Evolutionary conservation across 2,329 filamentous ascomycete genomes (phyloP).

Genomic region (Alternaria ethzedia): DNA sequence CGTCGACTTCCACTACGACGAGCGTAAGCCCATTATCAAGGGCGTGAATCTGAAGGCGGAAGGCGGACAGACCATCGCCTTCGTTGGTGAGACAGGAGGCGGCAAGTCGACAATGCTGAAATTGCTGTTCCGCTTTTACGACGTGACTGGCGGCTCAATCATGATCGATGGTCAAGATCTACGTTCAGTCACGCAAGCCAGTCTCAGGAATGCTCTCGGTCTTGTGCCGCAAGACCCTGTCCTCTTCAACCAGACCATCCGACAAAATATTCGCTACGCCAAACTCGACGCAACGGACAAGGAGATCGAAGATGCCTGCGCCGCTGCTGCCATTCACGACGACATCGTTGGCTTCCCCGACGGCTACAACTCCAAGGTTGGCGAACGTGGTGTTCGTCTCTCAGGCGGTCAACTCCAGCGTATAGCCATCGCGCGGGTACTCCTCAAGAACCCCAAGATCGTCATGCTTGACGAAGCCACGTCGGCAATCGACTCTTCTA

Average conservation of each 20-base stretch:
- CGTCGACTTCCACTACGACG: constrained; percentile 64
- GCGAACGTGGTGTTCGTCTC: constrained; percentile 53
- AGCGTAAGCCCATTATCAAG: constrained; percentile 58
- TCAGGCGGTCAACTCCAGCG: constrained; percentile 72
- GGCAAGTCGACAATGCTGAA: constrained; percentile 70
- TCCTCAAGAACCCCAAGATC: constrained; percentile 81
- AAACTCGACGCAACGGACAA: constrained; percentile 65
- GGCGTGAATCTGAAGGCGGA: constrained; percentile 57
- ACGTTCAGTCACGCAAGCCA: constrained; percentile 63
- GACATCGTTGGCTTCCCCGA: constrained; percentile 65
- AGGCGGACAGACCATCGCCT: constrained; percentile 63
- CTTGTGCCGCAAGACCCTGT: constrained; percentile 70
- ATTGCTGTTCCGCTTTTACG: constrained; percentile 67
- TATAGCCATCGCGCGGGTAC: constrained; percentile 72
- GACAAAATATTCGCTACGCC: constrained; percentile 70
- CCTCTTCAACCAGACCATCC: constrained; percentile 69
- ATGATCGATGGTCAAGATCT: constrained; percentile 66
- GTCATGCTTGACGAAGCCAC: constrained; percentile 89
- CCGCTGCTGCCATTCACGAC: constrained; percentile 68
- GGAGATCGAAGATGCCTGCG: constrained; percentile 66
- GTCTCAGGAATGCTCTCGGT: constrained; percentile 64
- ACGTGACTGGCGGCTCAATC: constrained; percentile 62
- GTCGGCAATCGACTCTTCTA: constrained; percentile 79
- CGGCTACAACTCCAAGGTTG: constrained; percentile 49
- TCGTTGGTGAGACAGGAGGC: constrained; percentile 68